A percentile compares a stretch with the other conserved stretches of the same genome.
Evolutionary conservation across 2,329 filamentous ascomycete genomes (phyloP).

Genomic region (Bimuria novae-zelandiae): DNA sequence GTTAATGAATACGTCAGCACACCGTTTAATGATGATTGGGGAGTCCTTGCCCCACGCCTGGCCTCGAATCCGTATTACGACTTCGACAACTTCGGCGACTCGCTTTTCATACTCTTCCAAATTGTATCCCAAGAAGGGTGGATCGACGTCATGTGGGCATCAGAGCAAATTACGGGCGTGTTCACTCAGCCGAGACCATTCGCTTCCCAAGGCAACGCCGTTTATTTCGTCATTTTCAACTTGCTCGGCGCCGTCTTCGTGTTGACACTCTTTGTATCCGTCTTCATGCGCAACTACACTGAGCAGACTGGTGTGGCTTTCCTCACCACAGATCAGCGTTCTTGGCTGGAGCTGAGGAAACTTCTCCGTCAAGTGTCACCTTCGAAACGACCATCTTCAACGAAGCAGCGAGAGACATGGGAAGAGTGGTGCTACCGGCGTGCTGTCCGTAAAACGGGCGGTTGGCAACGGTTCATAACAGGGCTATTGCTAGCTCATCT

Average conservation of each 20-base stretch:
- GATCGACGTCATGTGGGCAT: slow-evolving; percentile 87
- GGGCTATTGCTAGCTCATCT: slow-evolving; percentile 80
- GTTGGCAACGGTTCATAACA: slow-evolving; percentile 86
- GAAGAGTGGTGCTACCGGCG: slow-evolving; percentile 94
- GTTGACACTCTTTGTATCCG: slow-evolving; percentile 94
- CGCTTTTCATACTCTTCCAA: slow-evolving; percentile 95
- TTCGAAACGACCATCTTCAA: slow-evolving; percentile 85
- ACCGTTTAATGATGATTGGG: slow-evolving; percentile 73
- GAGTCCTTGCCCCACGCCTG: slow-evolving; percentile 79
- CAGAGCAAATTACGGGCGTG: slow-evolving; percentile 77
- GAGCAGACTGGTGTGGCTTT: slow-evolving; percentile 98
- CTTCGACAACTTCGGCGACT: slow-evolving; percentile 93
- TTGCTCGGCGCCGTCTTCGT: slow-evolving; percentile 95
- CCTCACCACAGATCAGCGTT: slow-evolving; percentile 91
- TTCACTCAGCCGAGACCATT: slow-evolving; percentile 74
- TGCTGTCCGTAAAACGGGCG: slow-evolving; percentile 90
- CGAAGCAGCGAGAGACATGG: slow-evolving; percentile 72
- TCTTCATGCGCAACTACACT: slow-evolving; percentile 99
- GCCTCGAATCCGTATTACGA: slow-evolving; percentile 83
- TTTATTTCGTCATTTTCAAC: slow-evolving; percentile 97
- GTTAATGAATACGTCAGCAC: slow-evolving; percentile 79
- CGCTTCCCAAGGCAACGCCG: slow-evolving; percentile 77
- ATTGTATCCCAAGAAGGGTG: slow-evolving; percentile 99
- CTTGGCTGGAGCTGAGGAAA: slow-evolving; percentile 94
- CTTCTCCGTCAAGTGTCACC: slow-evolving; percentile 89